Evolutionary conservation across 2,329 filamentous ascomycete species (phyloP).

Genomic region (Gyromitra esculenta): DNA sequence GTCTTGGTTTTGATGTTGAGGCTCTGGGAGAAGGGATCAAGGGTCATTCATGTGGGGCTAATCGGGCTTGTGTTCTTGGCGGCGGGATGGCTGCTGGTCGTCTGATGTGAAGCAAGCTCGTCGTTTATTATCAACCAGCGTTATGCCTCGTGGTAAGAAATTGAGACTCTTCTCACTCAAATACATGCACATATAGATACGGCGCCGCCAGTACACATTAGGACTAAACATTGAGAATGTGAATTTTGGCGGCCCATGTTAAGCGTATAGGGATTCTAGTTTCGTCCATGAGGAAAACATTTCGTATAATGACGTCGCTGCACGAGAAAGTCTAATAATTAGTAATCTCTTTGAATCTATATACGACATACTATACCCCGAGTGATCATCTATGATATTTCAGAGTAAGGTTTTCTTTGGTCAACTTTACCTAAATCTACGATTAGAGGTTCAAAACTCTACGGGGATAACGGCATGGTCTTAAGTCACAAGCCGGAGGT

Average conservation of each 20-base stretch:
- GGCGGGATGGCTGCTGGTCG: background rate
- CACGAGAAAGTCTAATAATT: background rate
- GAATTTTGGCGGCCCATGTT: no score
- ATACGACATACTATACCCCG: background rate
- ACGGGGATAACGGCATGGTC: no score
- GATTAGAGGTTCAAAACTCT: no score
- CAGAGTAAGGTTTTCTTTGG: background rate
- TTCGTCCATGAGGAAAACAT: background rate
- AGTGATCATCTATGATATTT: background rate
- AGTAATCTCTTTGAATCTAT: no score
- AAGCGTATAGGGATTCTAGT: no score
- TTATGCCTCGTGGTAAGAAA: no score
- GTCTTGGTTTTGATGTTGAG: conserved; percentile 12
- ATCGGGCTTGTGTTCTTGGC: background rate
- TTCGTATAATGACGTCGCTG: background rate
- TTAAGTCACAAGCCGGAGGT: background rate
- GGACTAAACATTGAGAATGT: no score
- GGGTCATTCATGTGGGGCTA: background rate
- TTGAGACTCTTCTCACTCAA: no score
- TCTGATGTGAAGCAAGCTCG: no score
- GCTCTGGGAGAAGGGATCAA: conserved; percentile 20
- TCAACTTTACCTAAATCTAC: background rate
- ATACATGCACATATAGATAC: no score
- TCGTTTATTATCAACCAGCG: no score
- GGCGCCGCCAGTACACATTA: no score